Evolutionary conservation across 2,329 filamentous ascomycete genomes (phyloP), one percentile per base, ranked within the genome.

Genomic region (Dryadomyces sulphureus): DNA sequence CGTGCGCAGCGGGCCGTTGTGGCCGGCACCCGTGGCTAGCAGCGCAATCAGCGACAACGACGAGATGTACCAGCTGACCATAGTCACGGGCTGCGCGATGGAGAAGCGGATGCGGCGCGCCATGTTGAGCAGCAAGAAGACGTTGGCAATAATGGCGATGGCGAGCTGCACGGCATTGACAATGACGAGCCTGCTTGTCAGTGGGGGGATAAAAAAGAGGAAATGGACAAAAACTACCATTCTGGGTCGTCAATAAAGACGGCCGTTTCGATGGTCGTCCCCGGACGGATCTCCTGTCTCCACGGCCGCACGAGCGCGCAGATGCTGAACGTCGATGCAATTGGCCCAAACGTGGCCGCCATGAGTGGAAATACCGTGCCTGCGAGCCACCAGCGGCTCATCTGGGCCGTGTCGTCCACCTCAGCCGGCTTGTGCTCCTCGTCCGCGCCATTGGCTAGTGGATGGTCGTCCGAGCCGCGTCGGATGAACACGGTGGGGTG

Each of bases 261-360:
- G 0, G 75, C 79, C 1, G 65, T 56, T 9, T 71, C 63, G 6
- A 72, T 57, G 2, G 69, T 58, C 5, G 70, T 64, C 0, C 66
- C 65, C 0, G 70, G 67, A 1, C 61, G 59, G 5, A 74, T 62
- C 42, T 67, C 66, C 58, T 81, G 74, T 49, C 84, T 72, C 89
- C 88, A 94, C 20, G 77, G 77, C 24, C 78, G 79, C 1, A 86
- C 84, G n/a, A 94, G 69, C 7, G 88, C 85, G 50, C 84, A 87
- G 48, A 94, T 87, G 48, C 83, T 90, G 62, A 92, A 83, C 25
- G 92, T 79, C 48, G 89, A 94, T 3, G 89, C 89, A 9, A 94
- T 75, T 0, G 89, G 89, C 1, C 86, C 87, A 2, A 92, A 73
- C 0, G 88, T 87, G 30, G 86, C 88, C 2, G 88, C 86, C 11